Evolutionary conservation across 495 filamentous ascomycete species (phyloP), one percentile per base, ranked within the genome.

Genomic region (Symbiotaphrina buchneri): DNA sequence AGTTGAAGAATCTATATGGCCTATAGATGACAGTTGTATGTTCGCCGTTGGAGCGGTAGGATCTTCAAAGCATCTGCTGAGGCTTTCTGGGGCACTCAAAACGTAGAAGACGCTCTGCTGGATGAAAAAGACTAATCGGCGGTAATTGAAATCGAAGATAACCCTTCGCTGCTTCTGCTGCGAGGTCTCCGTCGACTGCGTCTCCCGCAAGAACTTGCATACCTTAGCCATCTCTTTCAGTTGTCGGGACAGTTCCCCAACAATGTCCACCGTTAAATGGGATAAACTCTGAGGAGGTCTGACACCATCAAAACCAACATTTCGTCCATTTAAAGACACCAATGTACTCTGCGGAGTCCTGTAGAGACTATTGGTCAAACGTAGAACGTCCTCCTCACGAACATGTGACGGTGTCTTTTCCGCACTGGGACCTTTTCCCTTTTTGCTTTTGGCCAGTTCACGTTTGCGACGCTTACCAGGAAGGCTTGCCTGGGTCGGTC

Each of bases 21-120:
- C 22, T 8, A 25, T 25, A n/a, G n/a, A n/a, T n/a, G n/a, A n/a
- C 14, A 4, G 10, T 14, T 36, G 30, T 15, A 23, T 19, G 14
- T 44, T 30, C 14, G 32, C 32, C 2, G 29, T 27, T 5, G 32
- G 31, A 18, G 38, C 18, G 48, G 42, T 44, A 27, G 53, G 48
- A 13, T 55, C 40, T 20, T 48, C 57, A 49, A 90, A 90, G 0
- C 76, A 83, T 28, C 45, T 51, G 13, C 82, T 39, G 16, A 78
- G 52, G 5, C 71, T 60, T 21, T 57, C 57, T 0, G 74, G 63
- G 32, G 67, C 70, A 38, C 73, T 71, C 19, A 90, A 48, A 4
- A 75, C 62, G 39, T 73, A 74, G 44, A 77, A 84, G 2, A 82
- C 47, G 30, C 69, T 76, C 38, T 85, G 76, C 15, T 75, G 66